A percentile compares a stretch with the other conserved stretches of the same genome.
Evolutionary conservation across 2,329 filamentous ascomycete genomes (phyloP).

Genomic region (Cercospora sp.): DNA sequence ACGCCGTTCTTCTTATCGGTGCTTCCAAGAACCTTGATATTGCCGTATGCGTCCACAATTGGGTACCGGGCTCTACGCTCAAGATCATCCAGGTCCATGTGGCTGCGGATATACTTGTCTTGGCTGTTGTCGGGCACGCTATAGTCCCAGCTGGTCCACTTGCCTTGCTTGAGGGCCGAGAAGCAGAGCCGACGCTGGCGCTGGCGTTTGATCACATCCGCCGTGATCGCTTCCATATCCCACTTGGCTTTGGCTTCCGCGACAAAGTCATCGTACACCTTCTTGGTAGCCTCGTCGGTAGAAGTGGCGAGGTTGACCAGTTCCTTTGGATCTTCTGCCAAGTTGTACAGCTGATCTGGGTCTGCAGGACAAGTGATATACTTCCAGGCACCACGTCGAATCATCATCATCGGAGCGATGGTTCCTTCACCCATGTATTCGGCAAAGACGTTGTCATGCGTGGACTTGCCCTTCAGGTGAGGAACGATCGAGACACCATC

Average conservation of each 20-base stretch:
- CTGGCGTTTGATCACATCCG: constrained; percentile 74
- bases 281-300: constrained; percentile 42
- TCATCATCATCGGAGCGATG: constrained; percentile 88
- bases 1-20: constrained; percentile 32
- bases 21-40: constrained; percentile 31
- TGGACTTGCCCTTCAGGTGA: constrained; percentile 67
- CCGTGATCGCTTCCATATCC: constrained; percentile 77
- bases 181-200: constrained; percentile 77
- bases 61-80: constrained; percentile 76
- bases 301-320: constrained; percentile 66
- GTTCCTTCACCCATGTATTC: constrained; percentile 96
- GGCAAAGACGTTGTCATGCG: constrained; percentile 84
- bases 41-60: constrained; percentile 50
- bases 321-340: constrained; percentile 73
- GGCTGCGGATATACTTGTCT: constrained; percentile 77
- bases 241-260: constrained; percentile 73
- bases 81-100: constrained; percentile 76
- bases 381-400: constrained; percentile 85
- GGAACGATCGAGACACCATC: constrained; percentile 80
- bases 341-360: constrained; percentile 80
- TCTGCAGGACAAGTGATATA: constrained; percentile 85
- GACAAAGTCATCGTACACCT: constrained; percentile 62
- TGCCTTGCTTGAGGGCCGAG: constrained; percentile 73
- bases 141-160: constrained; percentile 82
- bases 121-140: constrained; percentile 68